Percentiles rank a stretch among this genome's conserved stretches.
Conservation (phyloP, 108 stramenopile species). For the Nannochloropsis salina region DNA sequence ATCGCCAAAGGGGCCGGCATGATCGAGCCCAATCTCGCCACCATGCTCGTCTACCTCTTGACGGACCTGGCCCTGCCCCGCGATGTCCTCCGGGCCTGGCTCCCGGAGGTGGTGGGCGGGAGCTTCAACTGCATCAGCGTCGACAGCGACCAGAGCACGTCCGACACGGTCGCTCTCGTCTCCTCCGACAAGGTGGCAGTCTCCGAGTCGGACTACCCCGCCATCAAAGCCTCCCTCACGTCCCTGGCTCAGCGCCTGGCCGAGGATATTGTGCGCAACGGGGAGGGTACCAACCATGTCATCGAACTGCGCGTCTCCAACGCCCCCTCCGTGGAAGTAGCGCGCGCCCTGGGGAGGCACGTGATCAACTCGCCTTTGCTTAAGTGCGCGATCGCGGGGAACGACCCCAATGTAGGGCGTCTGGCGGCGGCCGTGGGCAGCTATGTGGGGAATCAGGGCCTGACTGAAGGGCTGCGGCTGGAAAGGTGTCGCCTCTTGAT, state of each 20-base stretch:
- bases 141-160: conserved; percentile 90
- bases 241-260: conserved; percentile 71
- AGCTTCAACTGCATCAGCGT: conserved; percentile 91
- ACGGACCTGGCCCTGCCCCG: conserved; percentile 65
- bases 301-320: conserved; percentile 75
- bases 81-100: conserved; percentile 64
- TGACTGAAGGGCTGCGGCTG: conserved; percentile 22
- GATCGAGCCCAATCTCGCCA: conserved; percentile 97
- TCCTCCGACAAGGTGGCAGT: conserved; percentile 65
- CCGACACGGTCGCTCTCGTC: conserved; percentile 77
- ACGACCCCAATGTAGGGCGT: conserved; percentile 98
- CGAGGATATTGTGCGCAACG: conserved; percentile 91
- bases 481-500: conserved; percentile 56
- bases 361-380: conserved; percentile 87
- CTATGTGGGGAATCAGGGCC: conserved; percentile 62
- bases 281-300: conserved; percentile 96
- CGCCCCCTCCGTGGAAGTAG: conserved; percentile 61
- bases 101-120: conserved; percentile 61
- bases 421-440: conserved; percentile 87
- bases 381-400: conserved; percentile 91
- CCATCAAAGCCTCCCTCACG: conserved; percentile 69
- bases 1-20: conserved; percentile 93
- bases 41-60: conserved; percentile 88
- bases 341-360: conserved; percentile 75
- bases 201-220: conserved; percentile 53